Evolutionary conservation across 441 rosid genomes (phyloP), one percentile per base, ranked within the genome.

Genomic region (Gossypium davidsonii): DNA sequence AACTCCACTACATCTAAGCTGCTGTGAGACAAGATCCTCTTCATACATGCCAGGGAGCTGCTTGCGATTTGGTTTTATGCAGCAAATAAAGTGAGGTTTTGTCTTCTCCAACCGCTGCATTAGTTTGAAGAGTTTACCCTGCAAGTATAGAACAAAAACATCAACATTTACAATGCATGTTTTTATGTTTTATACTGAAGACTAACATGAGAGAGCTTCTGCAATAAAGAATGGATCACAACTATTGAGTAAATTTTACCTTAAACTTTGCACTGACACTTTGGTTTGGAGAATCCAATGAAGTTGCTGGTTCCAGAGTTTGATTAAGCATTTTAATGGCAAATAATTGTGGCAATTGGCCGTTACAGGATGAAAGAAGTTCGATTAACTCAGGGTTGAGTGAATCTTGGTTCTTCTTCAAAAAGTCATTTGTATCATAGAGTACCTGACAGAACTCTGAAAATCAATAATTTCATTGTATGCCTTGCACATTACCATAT

Each of bases 351-450:
- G 79, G 86, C 51, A 93, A 79, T 73, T 79, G 83, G 77, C 86
- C 81, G 75, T 83, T 70, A 79, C 91, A 89, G 63, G 94, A 88
- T 66, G 92, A 82, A 77, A 95, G 83, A 60, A 93, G 85, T 78
- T 88, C 78, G 56, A 89, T 80, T 72, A 89, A 85, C 78, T 83
- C 94, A 72, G 73, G 65, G 67, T 81, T 92, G 74, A 93, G 56
- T 4, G 91, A 87, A 85, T 95, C 99, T 71, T 92, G 84, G 69
- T 95, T 95, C 91, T 93, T 95, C 77, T 91, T 97, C 85, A 95
- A 70, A 78, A 95, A 95, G 48, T 98, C 97, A 83, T 86, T 88
- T 25, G 99, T 88, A 82, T 93, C 97, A 84, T 95, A 86, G 34
- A 73, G 56, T 74, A 88, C 91, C 93, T 91, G 85, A 79, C 61